These are phyloP conservation scores for Barnettozyma californica DNA, from an alignment of 805 yeast species.

Conservation along the genomic window DNA sequence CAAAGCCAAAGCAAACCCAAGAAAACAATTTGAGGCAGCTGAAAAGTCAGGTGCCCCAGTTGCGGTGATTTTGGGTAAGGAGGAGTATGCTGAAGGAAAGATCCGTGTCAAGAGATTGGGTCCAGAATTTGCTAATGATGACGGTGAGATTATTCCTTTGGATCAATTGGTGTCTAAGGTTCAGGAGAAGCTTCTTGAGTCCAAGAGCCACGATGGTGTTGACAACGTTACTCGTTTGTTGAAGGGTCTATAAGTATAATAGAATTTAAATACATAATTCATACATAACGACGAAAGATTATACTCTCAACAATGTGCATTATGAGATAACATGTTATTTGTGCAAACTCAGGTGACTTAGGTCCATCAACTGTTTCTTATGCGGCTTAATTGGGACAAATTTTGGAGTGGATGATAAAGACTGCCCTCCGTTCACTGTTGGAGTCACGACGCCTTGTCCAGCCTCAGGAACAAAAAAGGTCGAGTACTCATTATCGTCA, in stretches of 20 bases:
- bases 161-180: conserved; percentile 52
- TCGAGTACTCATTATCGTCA: conserved; percentile 23
- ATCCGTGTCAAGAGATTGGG: conserved; percentile 86
- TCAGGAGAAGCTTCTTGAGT: conserved; percentile 47
- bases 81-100: conserved; percentile 74
- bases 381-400: conserved; percentile 12
- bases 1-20: conserved; percentile 88
- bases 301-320: not conserved
- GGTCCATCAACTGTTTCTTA: conserved; percentile 2
- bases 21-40: conserved; percentile 97
- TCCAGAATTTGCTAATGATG: conserved; percentile 80
- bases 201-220: conserved; percentile 44
- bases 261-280: not conserved
- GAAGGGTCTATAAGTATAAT: conserved; percentile 39
- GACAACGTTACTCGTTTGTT: conserved; percentile 62
- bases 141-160: conserved; percentile 73
- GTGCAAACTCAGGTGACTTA: conserved; percentile 1
- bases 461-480: conserved; percentile 22
- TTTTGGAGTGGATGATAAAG: conserved; percentile 14
- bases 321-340: not conserved
- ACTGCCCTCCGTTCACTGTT: conserved; percentile 7
- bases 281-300: not conserved
- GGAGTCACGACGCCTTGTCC: conserved; percentile 26
- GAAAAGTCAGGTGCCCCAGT: conserved; percentile 88
- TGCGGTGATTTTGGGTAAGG: conserved; percentile 93